Evolutionary conservation across 2,329 filamentous ascomycete genomes (phyloP).

Genomic region (Fusarium avenaceum): DNA sequence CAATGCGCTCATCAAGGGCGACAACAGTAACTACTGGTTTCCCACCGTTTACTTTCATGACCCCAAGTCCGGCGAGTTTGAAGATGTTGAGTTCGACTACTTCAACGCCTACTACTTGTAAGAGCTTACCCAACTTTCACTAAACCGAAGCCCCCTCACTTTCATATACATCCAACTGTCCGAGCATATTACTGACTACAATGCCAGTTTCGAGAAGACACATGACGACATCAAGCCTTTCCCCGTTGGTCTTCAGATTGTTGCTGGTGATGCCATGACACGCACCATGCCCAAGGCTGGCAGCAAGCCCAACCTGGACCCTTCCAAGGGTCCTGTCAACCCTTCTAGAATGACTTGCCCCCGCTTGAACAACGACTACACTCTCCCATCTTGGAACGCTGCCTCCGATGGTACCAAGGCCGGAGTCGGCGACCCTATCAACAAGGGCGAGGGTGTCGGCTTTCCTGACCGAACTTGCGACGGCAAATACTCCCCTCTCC

Average conservation of each 20-base stretch:
- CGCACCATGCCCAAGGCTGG: slow-evolving; percentile 70
- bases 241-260: slow-evolving; percentile 77
- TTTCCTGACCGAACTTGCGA: slow-evolving; percentile 80
- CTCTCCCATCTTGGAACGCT: slow-evolving; percentile 65
- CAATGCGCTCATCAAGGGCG: slow-evolving; percentile 75
- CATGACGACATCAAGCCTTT: slow-evolving; percentile 78
- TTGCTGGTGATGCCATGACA: slow-evolving; percentile 73
- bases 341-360: slow-evolving; percentile 73
- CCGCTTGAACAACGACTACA: slow-evolving; percentile 61
- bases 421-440: slow-evolving; percentile 68
- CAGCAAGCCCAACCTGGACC: slow-evolving; percentile 64
- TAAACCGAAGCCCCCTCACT: background rate
- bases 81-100: slow-evolving; percentile 77
- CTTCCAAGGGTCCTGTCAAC: slow-evolving; percentile 65
- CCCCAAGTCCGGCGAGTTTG: slow-evolving; percentile 71
- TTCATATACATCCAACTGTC: background rate
- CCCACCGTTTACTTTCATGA: slow-evolving; percentile 78
- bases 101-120: slow-evolving; percentile 84
- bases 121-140: slow-evolving; percentile 41
- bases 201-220: slow-evolving; percentile 69
- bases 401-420: slow-evolving; percentile 67
- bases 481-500: slow-evolving; percentile 70
- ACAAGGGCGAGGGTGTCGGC: slow-evolving; percentile 70
- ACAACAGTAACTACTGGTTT: slow-evolving; percentile 84
- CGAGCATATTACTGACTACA: slow-evolving; percentile 25